Evolutionary conservation across 208 protist species (phyloP).

Genomic region (Pavlovales sp.): DNA sequence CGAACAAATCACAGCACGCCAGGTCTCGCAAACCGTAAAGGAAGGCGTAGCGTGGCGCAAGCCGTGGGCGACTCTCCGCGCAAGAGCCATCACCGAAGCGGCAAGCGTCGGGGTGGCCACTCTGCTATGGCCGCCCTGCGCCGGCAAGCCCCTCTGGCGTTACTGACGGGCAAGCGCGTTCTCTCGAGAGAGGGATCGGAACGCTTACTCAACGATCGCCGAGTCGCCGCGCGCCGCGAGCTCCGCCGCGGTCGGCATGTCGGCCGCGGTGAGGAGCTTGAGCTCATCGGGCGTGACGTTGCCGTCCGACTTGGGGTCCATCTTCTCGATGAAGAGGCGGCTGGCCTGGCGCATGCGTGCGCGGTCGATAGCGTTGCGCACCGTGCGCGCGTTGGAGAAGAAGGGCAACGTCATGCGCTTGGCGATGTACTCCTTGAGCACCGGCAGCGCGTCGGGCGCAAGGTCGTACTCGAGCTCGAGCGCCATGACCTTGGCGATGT

Average conservation of each 20-base stretch:
- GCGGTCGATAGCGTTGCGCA: constrained; percentile 39
- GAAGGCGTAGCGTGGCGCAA: no score
- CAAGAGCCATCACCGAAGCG: no score
- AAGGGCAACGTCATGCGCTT: constrained; percentile 31
- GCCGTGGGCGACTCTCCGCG: no score
- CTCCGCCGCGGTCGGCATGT: not conserved
- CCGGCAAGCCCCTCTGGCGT: no score
- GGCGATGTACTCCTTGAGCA: not conserved
- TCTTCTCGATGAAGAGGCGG: constrained; percentile 41
- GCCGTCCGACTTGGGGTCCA: not conserved
- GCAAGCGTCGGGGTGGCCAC: no score
- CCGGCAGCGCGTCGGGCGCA: not conserved
- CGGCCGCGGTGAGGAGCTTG: not conserved
- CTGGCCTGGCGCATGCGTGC: constrained; percentile 27
- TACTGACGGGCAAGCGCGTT: no score
- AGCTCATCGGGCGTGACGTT: not conserved
- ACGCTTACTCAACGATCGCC: not conserved
- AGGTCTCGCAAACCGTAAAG: no score
- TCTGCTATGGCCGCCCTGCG: no score
- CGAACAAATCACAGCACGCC: no score
- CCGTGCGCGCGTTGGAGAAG: constrained; percentile 40
- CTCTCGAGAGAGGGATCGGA: no score
- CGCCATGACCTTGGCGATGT: constrained; percentile 39
- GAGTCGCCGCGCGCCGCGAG: not conserved
- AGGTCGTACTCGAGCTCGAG: constrained; percentile 35